A percentile compares a stretch with the other conserved stretches of the same genome.
Conservation (phyloP, 345 rosid genomes). For the Erysimum cheiranthoides region DNA sequence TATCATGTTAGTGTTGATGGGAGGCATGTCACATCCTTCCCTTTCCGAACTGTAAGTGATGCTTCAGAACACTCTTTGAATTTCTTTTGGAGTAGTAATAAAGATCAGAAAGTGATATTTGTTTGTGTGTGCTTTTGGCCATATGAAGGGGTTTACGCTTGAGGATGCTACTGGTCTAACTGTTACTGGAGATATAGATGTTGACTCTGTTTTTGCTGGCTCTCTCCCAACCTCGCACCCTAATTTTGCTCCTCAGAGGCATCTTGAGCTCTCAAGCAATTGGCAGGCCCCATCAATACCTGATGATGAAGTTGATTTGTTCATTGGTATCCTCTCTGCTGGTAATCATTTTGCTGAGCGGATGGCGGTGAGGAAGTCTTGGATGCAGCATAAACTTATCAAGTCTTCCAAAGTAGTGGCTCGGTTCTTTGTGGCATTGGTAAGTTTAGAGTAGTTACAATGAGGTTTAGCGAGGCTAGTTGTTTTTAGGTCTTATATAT, state of each 20-base stretch:
- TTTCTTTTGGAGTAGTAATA: background rate
- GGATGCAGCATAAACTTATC: conserved; percentile 77
- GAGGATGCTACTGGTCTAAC: conserved; percentile 87
- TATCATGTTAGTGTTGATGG: conserved; percentile 77
- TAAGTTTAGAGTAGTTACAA: conserved; percentile 25
- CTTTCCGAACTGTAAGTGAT: conserved; percentile 72
- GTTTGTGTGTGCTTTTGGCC: conserved; percentile 19
- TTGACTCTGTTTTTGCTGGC: conserved; percentile 68
- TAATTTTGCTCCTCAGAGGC: conserved; percentile 68
- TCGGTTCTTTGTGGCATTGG: conserved; percentile 84
- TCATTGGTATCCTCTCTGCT: conserved; percentile 76
- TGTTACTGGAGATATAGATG: conserved; percentile 66
- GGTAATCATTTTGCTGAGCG: conserved; percentile 80
- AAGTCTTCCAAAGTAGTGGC: conserved; percentile 73
- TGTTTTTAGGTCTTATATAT: background rate
- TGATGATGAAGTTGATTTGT: conserved; percentile 58
- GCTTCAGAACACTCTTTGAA: background rate
- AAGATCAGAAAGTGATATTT: conserved; percentile 32
- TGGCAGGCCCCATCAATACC: conserved; percentile 72
- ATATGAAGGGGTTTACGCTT: conserved; percentile 69
- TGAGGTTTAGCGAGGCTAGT: conserved; percentile 7
- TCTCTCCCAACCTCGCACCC: conserved; percentile 73
- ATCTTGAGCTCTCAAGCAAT: conserved; percentile 64
- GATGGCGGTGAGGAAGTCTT: conserved; percentile 85
- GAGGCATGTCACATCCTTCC: conserved; percentile 77